Evolutionary conservation across 805 yeast genomes (phyloP), one percentile per base, ranked within the genome.

Genomic region (Groenewaldozyma salmanticensis): DNA sequence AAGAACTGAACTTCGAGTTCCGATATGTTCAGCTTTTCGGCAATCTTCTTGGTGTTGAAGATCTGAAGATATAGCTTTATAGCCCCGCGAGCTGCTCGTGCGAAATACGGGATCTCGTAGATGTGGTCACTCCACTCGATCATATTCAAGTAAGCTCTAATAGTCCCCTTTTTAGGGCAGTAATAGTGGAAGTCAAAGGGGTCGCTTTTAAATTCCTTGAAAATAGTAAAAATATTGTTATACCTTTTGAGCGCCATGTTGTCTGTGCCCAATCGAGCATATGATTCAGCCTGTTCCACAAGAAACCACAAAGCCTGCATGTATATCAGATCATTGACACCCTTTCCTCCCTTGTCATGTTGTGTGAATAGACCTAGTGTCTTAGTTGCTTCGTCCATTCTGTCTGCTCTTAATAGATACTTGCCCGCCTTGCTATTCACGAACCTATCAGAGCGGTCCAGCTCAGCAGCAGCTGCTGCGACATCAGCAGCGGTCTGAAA

Each of bases 141-240:
- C 74, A 84, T 75, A 16, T 77, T 79, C 21, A 83, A 51, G 57
- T 90, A 92, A 5, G 90, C 79, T 48, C 94, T 73, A 20, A 90
- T 79, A 4, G 96, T 85, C 18, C 96, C 97, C 52, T 81, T 77
- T 62, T 96, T 75, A 70, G 84, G 75, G 57, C 94, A 82, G 59
- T 85, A 92, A 35, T 83, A 79, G 59, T 92, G 97, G 79, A 90
- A 92, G 59, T 92, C 99, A 48, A 81, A 71, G 65, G 92, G 96
- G 57, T 92, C 98, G 47, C 74, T 75, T 55, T 68, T 74, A 62
- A 77, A 87, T 40, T 77, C 81, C 34, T 75, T 70, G 61, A 77
- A 87, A 22, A 82, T 73, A 45, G 76, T 75, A 38, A 76, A 65
- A 35, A 87, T 70, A 2, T 85, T 78, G 33, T 65, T 60, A 57